phyloP scores from a whole-genome alignment of 768 basidiomycete genomes.

The Amanita rimosa region DNA sequence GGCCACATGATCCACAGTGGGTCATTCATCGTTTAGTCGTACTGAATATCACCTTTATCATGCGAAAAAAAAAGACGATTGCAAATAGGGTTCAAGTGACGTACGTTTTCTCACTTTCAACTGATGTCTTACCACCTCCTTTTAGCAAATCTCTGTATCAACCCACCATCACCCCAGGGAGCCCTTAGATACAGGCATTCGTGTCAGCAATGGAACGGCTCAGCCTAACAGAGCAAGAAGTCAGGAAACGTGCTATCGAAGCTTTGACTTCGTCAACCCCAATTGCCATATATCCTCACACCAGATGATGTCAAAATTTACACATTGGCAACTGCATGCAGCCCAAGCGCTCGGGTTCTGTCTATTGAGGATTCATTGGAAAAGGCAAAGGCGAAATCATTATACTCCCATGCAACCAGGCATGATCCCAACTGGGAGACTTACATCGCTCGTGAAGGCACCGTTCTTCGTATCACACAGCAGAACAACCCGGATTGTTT shows the following conservation, averaged over 20 bases:
- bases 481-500: neutral
- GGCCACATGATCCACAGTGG: no score
- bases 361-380: slow-evolving; percentile 8
- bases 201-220: slow-evolving; percentile 5
- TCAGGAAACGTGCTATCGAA: slow-evolving; percentile 6
- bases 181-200: slow-evolving; percentile 4
- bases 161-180: neutral
- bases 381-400: slow-evolving; percentile 2
- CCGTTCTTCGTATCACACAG: slow-evolving; percentile 10
- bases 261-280: slow-evolving; percentile 9
- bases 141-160: slow-evolving; percentile 2
- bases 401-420: neutral
- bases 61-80: no score
- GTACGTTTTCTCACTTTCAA: no score
- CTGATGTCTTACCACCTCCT: no score
- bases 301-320: slow-evolving; percentile 10
- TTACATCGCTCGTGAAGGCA: slow-evolving; percentile 4
- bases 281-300: slow-evolving; percentile 9
- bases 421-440: slow-evolving; percentile 10
- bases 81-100: no score
- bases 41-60: no score
- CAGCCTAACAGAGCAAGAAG: slow-evolving; percentile 7
- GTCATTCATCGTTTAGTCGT: no score
- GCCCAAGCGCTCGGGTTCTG: slow-evolving; percentile 7
- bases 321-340: slow-evolving; percentile 8